Base-by-base conservation (phyloP, 208 protist species). In the Leishmania amazonensis region DNA sequence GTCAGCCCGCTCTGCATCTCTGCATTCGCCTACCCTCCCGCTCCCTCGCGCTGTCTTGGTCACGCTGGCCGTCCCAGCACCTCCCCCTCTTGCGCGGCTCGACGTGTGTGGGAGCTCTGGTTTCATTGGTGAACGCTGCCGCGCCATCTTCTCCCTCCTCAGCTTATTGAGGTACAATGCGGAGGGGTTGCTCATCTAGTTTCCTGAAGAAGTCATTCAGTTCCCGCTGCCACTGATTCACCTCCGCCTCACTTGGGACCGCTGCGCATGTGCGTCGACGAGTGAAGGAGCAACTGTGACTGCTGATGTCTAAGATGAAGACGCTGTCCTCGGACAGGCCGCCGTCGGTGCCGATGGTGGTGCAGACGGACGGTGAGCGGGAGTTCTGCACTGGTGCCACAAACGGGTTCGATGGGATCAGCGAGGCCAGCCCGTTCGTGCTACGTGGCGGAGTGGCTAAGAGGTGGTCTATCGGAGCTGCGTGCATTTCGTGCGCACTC, bases 201-300 rank as follows among this genome's bases (percentile, higher is more conserved):
- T 79, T 83, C n/a, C 58, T 51, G 60, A 91, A 91, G 75, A 91
- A 91, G 28, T 91, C 79, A 21, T 68, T 88, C 51, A 91, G 77
- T 75, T 90, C 83, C 28, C 60, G 67, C 76, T 91, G 86, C 88
- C 86, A 91, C 54, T 86, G 82, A 35, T 71, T 70, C 31, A 85
- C 83, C 65, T 87, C 86, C 42, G 75, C 76, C 71, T 90, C 88
- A 53, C 73, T 81, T n/a, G 85, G 80, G 4, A 72, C 81, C 4
- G 60, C 65, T 3, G 54, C n/a, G 28, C 60, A 75, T 60, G 75
- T 51, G 40, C 80, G 75, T 47, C 68, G 75, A 42, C 74, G 79
- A 13, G 79, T 38, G 11, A 74, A 35, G 24, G 75, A 81, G 60
- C 77, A 68, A 65, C 75, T 81, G 57, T 58, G 76, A 53, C 58